A percentile compares a stretch with the other conserved stretches of the same genome.
Conservation (phyloP, 305 asterid species). For the Caryopteris hybrid region DNA sequence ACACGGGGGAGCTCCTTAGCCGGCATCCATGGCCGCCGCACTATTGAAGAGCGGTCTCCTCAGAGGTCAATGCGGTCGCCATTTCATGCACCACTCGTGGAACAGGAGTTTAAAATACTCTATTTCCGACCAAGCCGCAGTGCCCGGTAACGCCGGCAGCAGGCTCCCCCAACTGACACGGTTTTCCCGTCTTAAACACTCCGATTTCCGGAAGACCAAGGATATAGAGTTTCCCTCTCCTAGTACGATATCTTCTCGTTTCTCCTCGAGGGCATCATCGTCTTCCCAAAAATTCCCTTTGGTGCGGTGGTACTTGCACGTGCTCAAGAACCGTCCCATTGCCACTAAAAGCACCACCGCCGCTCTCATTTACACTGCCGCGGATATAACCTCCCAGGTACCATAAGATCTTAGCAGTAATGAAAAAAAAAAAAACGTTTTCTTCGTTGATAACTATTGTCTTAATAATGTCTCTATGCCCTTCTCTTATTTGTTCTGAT, state of each 20-base stretch:
- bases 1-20: background rate
- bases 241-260: slow-evolving; percentile 15
- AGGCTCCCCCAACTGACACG: slow-evolving; percentile 36
- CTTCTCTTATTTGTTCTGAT: background rate
- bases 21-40: slow-evolving; percentile 37
- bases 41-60: slow-evolving; percentile 17
- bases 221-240: slow-evolving; percentile 26
- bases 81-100: background rate
- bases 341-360: slow-evolving; percentile 76
- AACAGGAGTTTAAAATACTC: slow-evolving; percentile 2
- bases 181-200: slow-evolving; percentile 36
- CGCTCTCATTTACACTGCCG: slow-evolving; percentile 73
- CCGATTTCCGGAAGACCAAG: slow-evolving; percentile 31
- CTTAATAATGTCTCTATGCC: background rate
- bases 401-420: background rate
- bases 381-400: slow-evolving; percentile 93
- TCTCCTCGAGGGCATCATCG: slow-evolving; percentile 27
- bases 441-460: background rate
- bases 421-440: background rate
- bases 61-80: slow-evolving; percentile 3
- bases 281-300: slow-evolving; percentile 37
- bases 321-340: slow-evolving; percentile 64
- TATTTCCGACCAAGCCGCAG: slow-evolving; percentile 9
- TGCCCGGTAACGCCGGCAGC: slow-evolving; percentile 14
- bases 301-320: slow-evolving; percentile 63